A percentile compares a stretch with the other conserved stretches of the same genome.
Conservation (phyloP, 2,329 filamentous ascomycete genomes). For the Penicillium verrucosum region DNA sequence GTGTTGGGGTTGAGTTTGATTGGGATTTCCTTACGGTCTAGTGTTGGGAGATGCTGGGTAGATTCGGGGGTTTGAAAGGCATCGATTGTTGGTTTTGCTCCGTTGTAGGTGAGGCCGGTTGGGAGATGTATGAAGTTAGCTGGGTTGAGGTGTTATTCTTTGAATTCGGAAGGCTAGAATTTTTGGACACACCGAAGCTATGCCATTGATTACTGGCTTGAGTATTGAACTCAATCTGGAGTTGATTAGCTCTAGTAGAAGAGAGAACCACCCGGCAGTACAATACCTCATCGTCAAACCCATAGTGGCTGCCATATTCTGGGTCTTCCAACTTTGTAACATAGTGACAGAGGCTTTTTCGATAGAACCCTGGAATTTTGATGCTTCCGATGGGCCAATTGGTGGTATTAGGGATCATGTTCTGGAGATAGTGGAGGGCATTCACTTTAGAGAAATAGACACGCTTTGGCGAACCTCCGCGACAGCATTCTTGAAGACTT, state of each 20-base stretch:
- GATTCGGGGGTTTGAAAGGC: conserved; percentile 13
- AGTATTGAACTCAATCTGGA: conserved; percentile 44
- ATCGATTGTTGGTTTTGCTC: conserved; percentile 26
- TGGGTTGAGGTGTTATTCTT: background rate
- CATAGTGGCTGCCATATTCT: conserved; percentile 35
- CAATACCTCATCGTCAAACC: conserved; percentile 45
- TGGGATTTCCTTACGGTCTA: conserved; percentile 14
- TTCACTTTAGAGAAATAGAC: conserved; percentile 44
- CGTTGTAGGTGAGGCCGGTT: conserved; percentile 34
- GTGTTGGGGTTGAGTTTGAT: background rate
- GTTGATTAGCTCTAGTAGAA: background rate
- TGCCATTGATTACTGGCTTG: conserved; percentile 49
- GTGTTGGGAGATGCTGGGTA: conserved; percentile 21
- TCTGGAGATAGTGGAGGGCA: conserved; percentile 11
- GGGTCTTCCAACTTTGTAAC: conserved; percentile 26
- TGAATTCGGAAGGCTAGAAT: background rate
- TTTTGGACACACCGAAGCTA: conserved; percentile 38
- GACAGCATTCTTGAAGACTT: conserved; percentile 42
- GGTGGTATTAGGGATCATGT: background rate
- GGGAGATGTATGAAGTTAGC: conserved; percentile 23
- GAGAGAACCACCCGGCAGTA: background rate
- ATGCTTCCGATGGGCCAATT: conserved; percentile 31
- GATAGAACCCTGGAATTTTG: conserved; percentile 35
- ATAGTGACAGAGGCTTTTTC: conserved; percentile 34
- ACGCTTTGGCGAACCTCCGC: conserved; percentile 43